phyloP scores from a whole-genome alignment of 495 filamentous ascomycete genomes.

The Amphirosellinia nigrospora region DNA sequence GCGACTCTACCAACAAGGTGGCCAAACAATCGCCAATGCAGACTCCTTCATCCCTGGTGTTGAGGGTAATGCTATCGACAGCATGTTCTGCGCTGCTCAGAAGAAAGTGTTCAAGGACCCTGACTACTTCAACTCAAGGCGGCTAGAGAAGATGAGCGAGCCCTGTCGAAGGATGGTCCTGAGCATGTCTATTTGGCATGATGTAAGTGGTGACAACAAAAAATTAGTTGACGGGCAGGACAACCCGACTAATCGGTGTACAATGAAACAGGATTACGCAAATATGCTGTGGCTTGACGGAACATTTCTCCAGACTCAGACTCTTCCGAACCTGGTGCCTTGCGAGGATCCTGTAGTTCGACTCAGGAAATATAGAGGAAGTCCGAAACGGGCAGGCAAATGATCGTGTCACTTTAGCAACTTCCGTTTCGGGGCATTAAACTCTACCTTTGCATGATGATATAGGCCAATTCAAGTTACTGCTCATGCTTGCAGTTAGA shows the following conservation, averaged over 20 bases:
- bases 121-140: not conserved
- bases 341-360: not conserved
- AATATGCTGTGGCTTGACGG: slow-evolving; percentile 2
- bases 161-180: not conserved
- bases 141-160: not conserved
- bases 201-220: not conserved
- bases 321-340: not conserved
- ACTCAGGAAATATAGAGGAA: not conserved
- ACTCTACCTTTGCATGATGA: not conserved
- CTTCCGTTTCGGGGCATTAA: not conserved
- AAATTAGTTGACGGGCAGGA: not conserved
- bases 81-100: not conserved
- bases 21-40: not conserved
- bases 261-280: not conserved
- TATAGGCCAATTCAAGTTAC: not conserved
- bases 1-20: not conserved
- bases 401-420: not conserved
- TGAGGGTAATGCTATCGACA: not conserved
- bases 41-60: not conserved
- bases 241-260: not conserved
- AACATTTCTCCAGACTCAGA: not conserved
- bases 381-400: not conserved
- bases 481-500: not conserved
- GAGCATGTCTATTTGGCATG: not conserved
- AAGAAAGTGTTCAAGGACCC: not conserved